phyloP scores from a whole-genome alignment of 2,329 filamentous ascomycete genomes.

The Exophiala sp. region DNA sequence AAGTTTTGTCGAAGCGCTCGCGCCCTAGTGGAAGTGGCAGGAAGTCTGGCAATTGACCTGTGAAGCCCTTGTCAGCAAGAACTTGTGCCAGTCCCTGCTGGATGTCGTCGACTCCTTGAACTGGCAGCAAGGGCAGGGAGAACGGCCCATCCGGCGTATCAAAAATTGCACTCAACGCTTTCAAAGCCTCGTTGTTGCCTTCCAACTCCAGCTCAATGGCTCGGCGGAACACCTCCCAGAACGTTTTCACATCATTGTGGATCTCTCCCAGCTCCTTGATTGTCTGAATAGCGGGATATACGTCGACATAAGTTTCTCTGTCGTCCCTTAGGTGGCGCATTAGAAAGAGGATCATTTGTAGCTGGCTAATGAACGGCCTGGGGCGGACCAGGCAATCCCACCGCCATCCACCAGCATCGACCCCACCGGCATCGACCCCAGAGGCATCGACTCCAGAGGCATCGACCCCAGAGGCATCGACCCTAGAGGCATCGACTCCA shows the following conservation, averaged over 20 bases:
- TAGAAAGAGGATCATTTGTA: conserved; percentile 52
- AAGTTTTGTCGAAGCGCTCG: conserved; percentile 53
- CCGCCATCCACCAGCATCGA: conserved; percentile 39
- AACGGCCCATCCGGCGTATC: conserved; percentile 36
- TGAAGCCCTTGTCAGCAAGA: conserved; percentile 6
- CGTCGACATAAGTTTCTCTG: conserved; percentile 38
- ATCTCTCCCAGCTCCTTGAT: conserved; percentile 41
- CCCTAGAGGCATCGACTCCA: too few species aligned
- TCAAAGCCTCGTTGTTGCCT: conserved; percentile 40
- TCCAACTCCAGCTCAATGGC: conserved; percentile 52
- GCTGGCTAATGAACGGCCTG: conserved; percentile 48
- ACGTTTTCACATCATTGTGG: conserved; percentile 53
- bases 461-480: too few species aligned
- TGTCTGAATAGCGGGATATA: conserved; percentile 40
- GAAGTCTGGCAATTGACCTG: conserved; percentile 43
- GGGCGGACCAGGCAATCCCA: conserved; percentile 46
- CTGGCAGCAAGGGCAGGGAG: conserved; percentile 33
- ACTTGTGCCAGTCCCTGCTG: conserved; percentile 31
- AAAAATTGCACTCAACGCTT: conserved; percentile 44
- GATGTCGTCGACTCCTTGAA: conserved; percentile 37
- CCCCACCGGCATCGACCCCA: too few species aligned
- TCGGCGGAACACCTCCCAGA: conserved; percentile 53
- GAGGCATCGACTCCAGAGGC: too few species aligned
- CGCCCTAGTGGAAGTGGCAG: conserved; percentile 56
- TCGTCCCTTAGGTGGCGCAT: conserved; percentile 45